Percentiles rank a stretch among this genome's conserved stretches.
These are phyloP conservation scores for Tilletiaria anomala DNA, from an alignment of 1,284 basidiomycete species.

Conservation along the genomic window DNA sequence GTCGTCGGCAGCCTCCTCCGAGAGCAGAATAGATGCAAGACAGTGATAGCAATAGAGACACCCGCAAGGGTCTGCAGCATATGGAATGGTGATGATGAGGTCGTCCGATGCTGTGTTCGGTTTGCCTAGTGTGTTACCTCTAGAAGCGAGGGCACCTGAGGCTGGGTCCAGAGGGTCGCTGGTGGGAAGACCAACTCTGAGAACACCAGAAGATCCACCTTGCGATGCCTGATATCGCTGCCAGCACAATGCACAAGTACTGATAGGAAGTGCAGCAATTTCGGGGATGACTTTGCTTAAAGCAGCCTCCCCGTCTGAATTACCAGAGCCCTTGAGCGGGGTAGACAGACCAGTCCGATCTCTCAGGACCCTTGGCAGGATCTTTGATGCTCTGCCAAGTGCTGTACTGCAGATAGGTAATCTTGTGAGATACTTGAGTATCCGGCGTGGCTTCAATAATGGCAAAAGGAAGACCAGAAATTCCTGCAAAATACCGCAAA, in stretches of 20 bases:
- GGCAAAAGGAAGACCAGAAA: constrained; percentile 87
- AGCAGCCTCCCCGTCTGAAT: too few species aligned
- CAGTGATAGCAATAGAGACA: constrained; percentile 36
- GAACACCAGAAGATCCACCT: constrained; percentile 1
- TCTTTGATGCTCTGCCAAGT: constrained; percentile 29
- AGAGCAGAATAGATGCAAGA: constrained; percentile 24
- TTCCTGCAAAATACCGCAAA: constrained; percentile 50
- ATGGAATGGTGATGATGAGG: too few species aligned
- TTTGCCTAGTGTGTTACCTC: constrained; percentile 28
- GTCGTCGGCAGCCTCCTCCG: constrained; percentile 32
- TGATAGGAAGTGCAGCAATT: too few species aligned
- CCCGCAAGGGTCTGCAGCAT: constrained; percentile 28
- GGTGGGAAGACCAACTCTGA: constrained; percentile 22
- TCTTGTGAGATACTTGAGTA: constrained; percentile 48
- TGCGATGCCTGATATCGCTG: too few species aligned
- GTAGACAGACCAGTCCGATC: constrained; percentile 1
- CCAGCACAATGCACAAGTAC: too few species aligned
- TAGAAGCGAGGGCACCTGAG: constrained; percentile 12
- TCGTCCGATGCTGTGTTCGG: constrained; percentile 22
- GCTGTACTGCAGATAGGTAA: constrained; percentile 25
- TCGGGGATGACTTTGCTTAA: too few species aligned
- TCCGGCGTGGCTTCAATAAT: constrained; percentile 54
- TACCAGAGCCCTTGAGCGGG: too few species aligned
- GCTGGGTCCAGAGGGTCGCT: constrained; percentile 26
- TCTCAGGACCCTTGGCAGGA: constrained; percentile 14